Conservation (phyloP, 345 rosid genomes). For the Stellera chamaejasme region DNA sequence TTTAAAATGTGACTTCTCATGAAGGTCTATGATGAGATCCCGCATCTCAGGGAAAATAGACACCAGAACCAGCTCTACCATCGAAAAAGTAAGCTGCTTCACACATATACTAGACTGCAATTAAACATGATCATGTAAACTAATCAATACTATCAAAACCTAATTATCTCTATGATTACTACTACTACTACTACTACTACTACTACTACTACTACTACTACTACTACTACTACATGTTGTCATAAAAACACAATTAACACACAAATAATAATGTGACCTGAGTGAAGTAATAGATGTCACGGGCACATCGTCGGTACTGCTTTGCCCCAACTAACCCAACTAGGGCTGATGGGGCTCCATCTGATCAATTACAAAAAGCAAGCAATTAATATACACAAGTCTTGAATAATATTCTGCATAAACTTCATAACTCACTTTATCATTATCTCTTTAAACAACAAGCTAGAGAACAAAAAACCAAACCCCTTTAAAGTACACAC, state of each 20-base stretch:
- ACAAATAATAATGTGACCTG: conserved; percentile 55
- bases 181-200: too few relatives aligned
- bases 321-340: conserved; percentile 88
- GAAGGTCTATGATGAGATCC: conserved; percentile 57
- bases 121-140: too few relatives aligned
- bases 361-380: conserved; percentile 26
- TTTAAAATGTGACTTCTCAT: conserved; percentile 30
- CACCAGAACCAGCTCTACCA: conserved; percentile 59
- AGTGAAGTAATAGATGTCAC: conserved; percentile 89
- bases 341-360: conserved; percentile 82
- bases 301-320: conserved; percentile 88
- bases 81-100: conserved; percentile 78
- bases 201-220: too few relatives aligned
- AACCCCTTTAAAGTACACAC: neutral
- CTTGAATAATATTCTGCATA: too few relatives aligned
- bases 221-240: too few relatives aligned
- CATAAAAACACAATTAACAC: too few relatives aligned
- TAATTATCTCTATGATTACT: too few relatives aligned
- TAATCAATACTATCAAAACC: too few relatives aligned
- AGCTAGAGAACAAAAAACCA: neutral
- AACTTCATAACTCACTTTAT: too few relatives aligned
- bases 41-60: conserved; percentile 88
- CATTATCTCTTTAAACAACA: neutral
- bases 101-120: conserved; percentile 83
- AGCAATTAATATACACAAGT: too few relatives aligned